Evolutionary conservation across 805 yeast genomes (phyloP).

Genomic region (Candida anglica): DNA sequence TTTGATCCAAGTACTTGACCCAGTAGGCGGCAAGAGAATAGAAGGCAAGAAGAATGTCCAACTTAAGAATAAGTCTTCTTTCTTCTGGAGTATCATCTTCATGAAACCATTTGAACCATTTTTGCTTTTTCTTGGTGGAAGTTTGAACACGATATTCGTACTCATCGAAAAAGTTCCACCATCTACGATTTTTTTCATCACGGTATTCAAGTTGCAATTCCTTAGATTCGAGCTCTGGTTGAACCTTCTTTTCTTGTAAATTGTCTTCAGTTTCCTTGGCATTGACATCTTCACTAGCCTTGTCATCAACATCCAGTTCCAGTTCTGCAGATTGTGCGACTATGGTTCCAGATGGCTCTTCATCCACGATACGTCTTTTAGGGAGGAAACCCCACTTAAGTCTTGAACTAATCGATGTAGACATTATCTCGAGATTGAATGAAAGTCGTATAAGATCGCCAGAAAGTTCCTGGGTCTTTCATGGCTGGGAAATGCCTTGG

Average conservation of each 20-base stretch:
- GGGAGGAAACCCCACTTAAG: conserved; percentile 35
- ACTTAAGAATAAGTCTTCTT: conserved; percentile 23
- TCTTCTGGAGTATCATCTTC: conserved; percentile 42
- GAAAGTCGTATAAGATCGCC: not conserved
- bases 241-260: not conserved
- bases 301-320: not conserved
- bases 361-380: conserved; percentile 30
- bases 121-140: conserved; percentile 23
- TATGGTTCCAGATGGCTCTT: conserved; percentile 9
- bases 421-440: no score
- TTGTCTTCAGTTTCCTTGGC: not conserved
- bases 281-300: not conserved
- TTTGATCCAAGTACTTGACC: conserved; percentile 62
- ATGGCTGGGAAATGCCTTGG: not conserved
- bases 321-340: not conserved
- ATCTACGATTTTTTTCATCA: conserved; percentile 29
- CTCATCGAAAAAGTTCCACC: conserved; percentile 47
- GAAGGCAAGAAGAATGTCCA: conserved; percentile 29
- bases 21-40: conserved; percentile 47
- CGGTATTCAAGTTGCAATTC: conserved; percentile 22
- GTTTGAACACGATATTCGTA: conserved; percentile 49
- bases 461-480: not conserved
- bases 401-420: conserved; percentile 3
- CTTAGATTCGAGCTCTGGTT: not conserved
- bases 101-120: conserved; percentile 56